phyloP scores from a whole-genome alignment of 1,284 basidiomycete species.

The Rhodotorula sp. region DNA sequence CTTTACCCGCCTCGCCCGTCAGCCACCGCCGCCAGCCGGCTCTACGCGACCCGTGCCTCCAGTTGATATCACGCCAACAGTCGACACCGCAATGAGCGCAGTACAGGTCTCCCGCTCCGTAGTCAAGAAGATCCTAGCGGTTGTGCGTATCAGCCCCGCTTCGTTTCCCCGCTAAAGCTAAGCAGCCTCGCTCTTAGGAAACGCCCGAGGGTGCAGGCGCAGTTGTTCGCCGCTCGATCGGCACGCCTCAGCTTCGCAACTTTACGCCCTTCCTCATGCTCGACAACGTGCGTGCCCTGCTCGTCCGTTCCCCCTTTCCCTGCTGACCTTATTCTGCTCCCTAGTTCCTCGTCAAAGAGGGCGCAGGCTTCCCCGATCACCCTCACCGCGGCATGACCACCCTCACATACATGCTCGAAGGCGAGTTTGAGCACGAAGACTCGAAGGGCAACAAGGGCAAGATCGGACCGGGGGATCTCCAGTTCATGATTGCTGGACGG shows the following conservation, averaged over 20 bases:
- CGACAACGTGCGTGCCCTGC: conserved; percentile 51
- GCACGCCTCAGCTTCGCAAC: conserved; percentile 69
- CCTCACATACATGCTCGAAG: conserved; percentile 81
- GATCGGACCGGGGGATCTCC: conserved; percentile 60
- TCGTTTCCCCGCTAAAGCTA: neutral
- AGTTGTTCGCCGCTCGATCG: conserved; percentile 84
- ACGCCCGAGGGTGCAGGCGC: conserved; percentile 86
- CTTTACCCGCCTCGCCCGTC: neutral
- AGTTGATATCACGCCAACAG: neutral
- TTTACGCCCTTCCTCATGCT: conserved; percentile 78
- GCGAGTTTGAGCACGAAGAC: conserved; percentile 86
- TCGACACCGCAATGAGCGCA: conserved; percentile 38
- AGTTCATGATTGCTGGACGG: conserved; percentile 92
- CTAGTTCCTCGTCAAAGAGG: conserved; percentile 10
- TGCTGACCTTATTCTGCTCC: too few species aligned
- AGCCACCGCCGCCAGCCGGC: neutral
- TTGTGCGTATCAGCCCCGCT: conserved; percentile 50
- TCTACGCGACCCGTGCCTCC: neutral
- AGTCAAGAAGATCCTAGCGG: conserved; percentile 69
- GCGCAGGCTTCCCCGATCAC: conserved; percentile 63
- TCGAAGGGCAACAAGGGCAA: conserved; percentile 81
- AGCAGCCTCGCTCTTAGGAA: conserved; percentile 49
- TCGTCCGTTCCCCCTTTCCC: too few species aligned
- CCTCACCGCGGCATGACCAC: conserved; percentile 85
- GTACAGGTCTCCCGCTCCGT: conserved; percentile 63